Percentiles rank a stretch among this genome's conserved stretches.
Evolutionary conservation across 306 rosid species (phyloP).

Genomic region (Abrus precatorius): DNA sequence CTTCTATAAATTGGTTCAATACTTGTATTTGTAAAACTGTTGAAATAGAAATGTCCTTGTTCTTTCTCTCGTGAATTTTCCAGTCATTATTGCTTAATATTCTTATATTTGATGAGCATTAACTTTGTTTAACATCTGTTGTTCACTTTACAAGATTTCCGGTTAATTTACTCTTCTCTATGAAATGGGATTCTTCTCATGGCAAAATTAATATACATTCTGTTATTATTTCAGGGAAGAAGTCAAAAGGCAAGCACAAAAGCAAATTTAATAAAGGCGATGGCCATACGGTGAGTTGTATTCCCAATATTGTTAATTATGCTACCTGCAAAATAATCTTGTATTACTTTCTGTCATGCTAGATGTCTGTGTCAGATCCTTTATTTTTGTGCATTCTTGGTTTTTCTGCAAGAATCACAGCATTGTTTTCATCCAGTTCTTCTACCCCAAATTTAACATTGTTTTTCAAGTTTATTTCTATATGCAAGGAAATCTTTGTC

Average conservation of each 20-base stretch:
- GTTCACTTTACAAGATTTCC: slow-evolving; percentile 13
- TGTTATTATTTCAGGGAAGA: slow-evolving; percentile 69
- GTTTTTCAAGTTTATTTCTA: not conserved
- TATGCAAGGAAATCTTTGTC: not conserved
- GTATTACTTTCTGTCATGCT: slow-evolving; percentile 28
- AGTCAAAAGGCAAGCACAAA: slow-evolving; percentile 72
- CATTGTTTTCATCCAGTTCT: slow-evolving; percentile 6
- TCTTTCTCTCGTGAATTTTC: slow-evolving; percentile 5
- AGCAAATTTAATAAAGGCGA: slow-evolving; percentile 63
- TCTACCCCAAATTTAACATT: not conserved
- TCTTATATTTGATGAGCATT: not conserved
- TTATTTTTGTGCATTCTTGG: not conserved
- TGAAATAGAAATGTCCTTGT: slow-evolving; percentile 12
- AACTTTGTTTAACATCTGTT: slow-evolving; percentile 2
- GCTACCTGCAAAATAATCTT: slow-evolving; percentile 17
- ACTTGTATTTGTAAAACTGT: not conserved
- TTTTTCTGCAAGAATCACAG: slow-evolving; percentile 1
- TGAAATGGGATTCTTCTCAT: slow-evolving; percentile 28
- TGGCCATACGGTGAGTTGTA: slow-evolving; percentile 62
- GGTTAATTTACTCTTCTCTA: slow-evolving; percentile 9
- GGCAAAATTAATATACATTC: slow-evolving; percentile 17
- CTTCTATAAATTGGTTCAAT: slow-evolving; percentile 24
- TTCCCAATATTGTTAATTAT: slow-evolving; percentile 22
- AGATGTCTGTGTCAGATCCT: not conserved
- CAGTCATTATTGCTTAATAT: not conserved